Evolutionary conservation across 495 filamentous ascomycete genomes (phyloP), one percentile per base, ranked within the genome.

Genomic region (Aspergillus taichungensis): DNA sequence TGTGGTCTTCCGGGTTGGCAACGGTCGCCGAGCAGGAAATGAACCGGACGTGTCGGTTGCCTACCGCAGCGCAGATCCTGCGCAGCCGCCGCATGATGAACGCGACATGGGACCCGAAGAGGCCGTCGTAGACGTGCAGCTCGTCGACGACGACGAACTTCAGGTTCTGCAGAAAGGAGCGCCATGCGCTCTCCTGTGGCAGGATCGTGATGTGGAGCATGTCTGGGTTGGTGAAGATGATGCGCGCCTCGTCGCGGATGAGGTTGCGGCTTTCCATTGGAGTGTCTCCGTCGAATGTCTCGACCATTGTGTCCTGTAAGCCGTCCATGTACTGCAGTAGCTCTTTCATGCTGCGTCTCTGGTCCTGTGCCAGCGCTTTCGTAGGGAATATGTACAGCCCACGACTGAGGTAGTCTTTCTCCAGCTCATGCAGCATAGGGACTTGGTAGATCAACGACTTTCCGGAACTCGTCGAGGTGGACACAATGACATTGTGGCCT

Each of bases 301-400:
- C 94, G 8, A 95, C 87, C 9, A 90, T 63, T 5, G 82, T 67
- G 43, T 83, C 71, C 51, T 87, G 77, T n/a, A 96, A 60, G 0
- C 78, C 79, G 8, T 78, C 72, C 76, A 99, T 87, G 56, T 81
- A 94, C 13, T 74, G 63, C 36, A 97, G 66, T 45, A 99, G 68
- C 37, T 95, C 88, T 54, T 84, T 83, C 61, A 97, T 72, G 54
- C 90, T 94, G 46, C 92, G 75, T 55, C 80, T 79, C 63, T 99
- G 92, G 65, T 97, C 92, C 61, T 99, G 92, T 3, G 92, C 92
- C 10, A 99, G 71, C 8, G 92, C 92, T 66, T 99, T 99, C 3
- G 92, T 99, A 1, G 92, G 92, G 49, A 98, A 99, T 14, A 99
- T 95, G 58, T 95, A 97, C 83, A 99, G 88, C 8, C 92, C 91